Evolutionary conservation across 2,329 filamentous ascomycete genomes (phyloP), one percentile per base, ranked within the genome.

Genomic region (Scytalidium sp.): DNA sequence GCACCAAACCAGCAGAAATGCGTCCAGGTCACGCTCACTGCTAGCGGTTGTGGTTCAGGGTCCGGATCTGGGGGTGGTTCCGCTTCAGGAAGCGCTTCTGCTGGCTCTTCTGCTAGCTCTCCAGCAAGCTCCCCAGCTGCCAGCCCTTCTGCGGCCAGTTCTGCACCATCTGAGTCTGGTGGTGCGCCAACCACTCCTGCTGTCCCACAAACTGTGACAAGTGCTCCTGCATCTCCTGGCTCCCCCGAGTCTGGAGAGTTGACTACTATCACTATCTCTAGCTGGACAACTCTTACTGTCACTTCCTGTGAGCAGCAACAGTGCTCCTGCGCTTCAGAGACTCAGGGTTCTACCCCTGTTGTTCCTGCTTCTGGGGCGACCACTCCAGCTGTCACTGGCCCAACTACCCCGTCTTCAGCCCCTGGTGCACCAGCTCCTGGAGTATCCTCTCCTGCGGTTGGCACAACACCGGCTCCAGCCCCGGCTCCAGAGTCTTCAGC

Each of bases 1-100:
- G 64, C 71, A 59, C 23, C 58, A 53, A 58, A 68, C 55, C 62
- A 78, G 64, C 32, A 65, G 54, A 73, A 78, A 54, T 84, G 80
- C 55, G 71, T 74, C 10, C 58, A 72, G 48, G 70, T 83, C 49
- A 72, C 66, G 3, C 64, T 83, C 39, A 65, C 62, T 21, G 70
- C 73, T 1, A 68, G 70, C 51, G 66, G 60, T 27, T 76, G 73
- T 62, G 57, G 27, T 44, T 48, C 47, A 25, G 46, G 20, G 43
- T 15, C 41, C 13, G 5, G 11, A 36, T 36, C 29, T 25, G 17
- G n/a, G 21, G 20, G 73, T 62, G 57, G 27, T 44, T 48, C 47
- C 22, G 46, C 19, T 42, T 15, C 41, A 5, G 5, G 11, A 36
- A 15, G 21, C 21, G 17, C 45, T 20, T 25, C 46, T 10, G 40